These are phyloP conservation scores for Echeveria elegans DNA, from an alignment of 164 flowering plant genomes.

Conservation along the genomic window DNA sequence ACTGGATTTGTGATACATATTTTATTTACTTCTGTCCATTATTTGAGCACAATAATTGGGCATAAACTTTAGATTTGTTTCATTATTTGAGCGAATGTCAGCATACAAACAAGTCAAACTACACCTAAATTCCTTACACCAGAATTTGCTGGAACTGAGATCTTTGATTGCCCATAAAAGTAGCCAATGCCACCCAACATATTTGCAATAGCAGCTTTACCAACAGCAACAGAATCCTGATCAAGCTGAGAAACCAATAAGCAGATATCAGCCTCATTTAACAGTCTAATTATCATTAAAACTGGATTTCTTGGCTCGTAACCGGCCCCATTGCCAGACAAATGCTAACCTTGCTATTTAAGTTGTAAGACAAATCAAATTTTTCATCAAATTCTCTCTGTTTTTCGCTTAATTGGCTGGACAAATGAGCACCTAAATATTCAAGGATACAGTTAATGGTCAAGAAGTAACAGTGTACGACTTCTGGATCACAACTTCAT, in stretches of 20 bases:
- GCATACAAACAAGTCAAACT: neutral
- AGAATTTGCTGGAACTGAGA: conserved; percentile 40
- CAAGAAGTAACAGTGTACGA: neutral
- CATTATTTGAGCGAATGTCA: neutral
- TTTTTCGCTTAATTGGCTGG: conserved; percentile 39
- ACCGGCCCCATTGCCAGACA: neutral
- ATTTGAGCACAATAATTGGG: neutral
- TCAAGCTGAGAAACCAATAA: conserved; percentile 46
- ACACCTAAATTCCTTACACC: conserved; percentile 36
- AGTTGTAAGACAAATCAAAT: conserved; percentile 39
- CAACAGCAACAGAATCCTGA: conserved; percentile 43
- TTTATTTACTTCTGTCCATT: neutral
- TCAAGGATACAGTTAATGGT: neutral
- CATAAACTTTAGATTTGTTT: neutral
- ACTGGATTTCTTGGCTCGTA: neutral
- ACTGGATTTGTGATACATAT: neutral
- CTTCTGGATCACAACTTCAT: neutral
- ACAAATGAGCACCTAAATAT: conserved; percentile 41
- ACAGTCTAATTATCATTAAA: neutral
- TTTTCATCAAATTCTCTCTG: conserved; percentile 59
- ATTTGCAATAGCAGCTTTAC: conserved; percentile 82
- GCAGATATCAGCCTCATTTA: conserved; percentile 5
- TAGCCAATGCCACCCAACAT: conserved; percentile 95
- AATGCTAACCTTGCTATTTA: conserved; percentile 51
- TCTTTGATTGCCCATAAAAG: conserved; percentile 88